A percentile compares a stretch with the other conserved stretches of the same genome.
These are phyloP conservation scores for Diaporthe citrichinensis DNA, from an alignment of 2,329 filamentous ascomycete species.

Conservation along the genomic window DNA sequence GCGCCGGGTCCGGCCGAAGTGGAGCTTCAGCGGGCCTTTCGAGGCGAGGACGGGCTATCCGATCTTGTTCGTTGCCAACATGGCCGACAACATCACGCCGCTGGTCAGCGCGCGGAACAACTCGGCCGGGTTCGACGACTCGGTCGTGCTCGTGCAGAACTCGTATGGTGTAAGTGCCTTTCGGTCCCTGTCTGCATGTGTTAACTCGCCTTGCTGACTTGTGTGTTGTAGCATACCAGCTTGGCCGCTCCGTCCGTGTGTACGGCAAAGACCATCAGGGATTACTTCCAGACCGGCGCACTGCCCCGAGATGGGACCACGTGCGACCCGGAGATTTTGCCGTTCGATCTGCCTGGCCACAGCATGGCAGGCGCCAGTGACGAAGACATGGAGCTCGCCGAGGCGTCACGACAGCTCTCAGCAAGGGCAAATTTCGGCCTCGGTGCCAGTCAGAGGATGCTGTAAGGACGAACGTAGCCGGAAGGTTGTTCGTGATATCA, in stretches of 20 bases:
- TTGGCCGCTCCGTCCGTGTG: conserved; percentile 60
- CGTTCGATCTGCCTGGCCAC: conserved; percentile 54
- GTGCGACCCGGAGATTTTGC: conserved; percentile 61
- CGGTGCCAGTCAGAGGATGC: not conserved
- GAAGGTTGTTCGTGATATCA: rapidly evolving
- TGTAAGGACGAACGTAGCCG: not conserved
- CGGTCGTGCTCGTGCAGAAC: conserved; percentile 63
- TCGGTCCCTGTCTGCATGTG: not conserved
- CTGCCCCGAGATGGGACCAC: conserved; percentile 60
- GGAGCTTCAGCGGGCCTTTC: conserved; percentile 54
- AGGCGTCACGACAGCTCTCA: conserved; percentile 40
- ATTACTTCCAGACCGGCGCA: conserved; percentile 61
- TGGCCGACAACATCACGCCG: conserved; percentile 63
- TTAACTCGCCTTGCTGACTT: conserved; percentile 22
- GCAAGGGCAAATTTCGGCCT: conserved; percentile 33
- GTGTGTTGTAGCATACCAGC: conserved; percentile 61
- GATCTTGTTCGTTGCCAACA: conserved; percentile 59
- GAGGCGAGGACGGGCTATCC: conserved; percentile 56
- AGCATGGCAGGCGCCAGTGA: not conserved
- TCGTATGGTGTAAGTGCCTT: conserved; percentile 61
- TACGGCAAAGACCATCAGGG: conserved; percentile 56
- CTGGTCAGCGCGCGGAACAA: conserved; percentile 58
- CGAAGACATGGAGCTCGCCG: conserved; percentile 33
- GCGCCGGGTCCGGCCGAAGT: conserved; percentile 55
- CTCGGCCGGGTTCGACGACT: conserved; percentile 59